Percentiles rank a stretch among this genome's conserved stretches.
phyloP scores from a whole-genome alignment of 805 yeast species.

The Ogataea ganodermae region DNA sequence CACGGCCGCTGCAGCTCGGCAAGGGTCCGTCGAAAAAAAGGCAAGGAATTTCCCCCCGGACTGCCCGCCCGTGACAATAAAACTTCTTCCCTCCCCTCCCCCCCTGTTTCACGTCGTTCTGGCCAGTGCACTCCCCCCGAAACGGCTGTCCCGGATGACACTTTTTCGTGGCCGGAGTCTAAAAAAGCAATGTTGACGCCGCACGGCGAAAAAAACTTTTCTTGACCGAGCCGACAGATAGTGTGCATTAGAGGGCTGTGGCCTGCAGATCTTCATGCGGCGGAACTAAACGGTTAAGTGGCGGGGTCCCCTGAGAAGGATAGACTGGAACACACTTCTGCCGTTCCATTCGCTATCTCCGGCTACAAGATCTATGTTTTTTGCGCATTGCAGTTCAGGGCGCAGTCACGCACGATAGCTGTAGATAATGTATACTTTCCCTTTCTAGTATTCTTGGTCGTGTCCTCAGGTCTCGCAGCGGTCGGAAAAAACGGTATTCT shows the following conservation, averaged over 20 bases:
- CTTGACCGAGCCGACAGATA: slow-evolving; percentile 8
- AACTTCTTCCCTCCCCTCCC: neutral
- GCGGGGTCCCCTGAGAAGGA: neutral
- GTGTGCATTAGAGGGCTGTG: slow-evolving; percentile 5
- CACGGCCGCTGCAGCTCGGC: too few species aligned
- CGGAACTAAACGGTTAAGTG: slow-evolving; percentile 2
- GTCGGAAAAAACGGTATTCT: too few species aligned
- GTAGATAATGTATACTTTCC: too few species aligned
- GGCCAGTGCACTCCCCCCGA: slow-evolving; percentile 3
- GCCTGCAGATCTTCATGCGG: slow-evolving; percentile 1
- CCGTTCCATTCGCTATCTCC: slow-evolving; percentile 1
- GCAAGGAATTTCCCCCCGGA: too few species aligned
- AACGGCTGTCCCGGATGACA: slow-evolving; percentile 9
- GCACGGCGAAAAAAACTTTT: slow-evolving; percentile 3
- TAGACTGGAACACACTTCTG: slow-evolving; percentile 1
- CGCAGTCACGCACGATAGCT: too few species aligned
- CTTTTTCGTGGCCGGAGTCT: slow-evolving; percentile 1
- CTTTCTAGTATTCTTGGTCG: too few species aligned
- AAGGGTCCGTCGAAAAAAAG: too few species aligned
- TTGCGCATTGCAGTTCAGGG: neutral
- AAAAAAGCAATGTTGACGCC: neutral
- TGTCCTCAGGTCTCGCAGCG: too few species aligned
- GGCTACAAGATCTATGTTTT: neutral
- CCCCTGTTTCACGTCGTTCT: too few species aligned
- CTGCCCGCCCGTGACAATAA: too few species aligned